Conservation (phyloP, 169 alveolate species). For the Eimeria necatrix region DNA sequence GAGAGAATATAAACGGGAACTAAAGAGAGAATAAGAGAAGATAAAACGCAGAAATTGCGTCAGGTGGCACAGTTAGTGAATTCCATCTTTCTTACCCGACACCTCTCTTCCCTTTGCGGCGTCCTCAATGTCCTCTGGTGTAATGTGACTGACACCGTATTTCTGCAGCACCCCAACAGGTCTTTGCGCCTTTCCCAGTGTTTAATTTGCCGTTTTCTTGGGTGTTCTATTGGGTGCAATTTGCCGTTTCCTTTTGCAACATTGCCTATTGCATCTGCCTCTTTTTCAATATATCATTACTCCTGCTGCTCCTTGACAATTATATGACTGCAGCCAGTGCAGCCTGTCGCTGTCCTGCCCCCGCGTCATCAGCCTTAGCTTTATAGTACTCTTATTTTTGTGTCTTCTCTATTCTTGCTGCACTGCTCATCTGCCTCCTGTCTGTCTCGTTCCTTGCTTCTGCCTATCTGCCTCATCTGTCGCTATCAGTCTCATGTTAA, state of each 20-base stretch:
- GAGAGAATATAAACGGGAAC: neutral
- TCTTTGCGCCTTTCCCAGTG: no score
- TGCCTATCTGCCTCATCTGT: neutral
- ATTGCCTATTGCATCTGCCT: no score
- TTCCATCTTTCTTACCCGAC: neutral
- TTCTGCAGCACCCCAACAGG: conserved; percentile 15
- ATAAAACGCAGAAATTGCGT: no score
- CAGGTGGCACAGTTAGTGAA: no score
- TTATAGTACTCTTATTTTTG: neutral
- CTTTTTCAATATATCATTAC: neutral
- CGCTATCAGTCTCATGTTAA: no score
- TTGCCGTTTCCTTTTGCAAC: no score
- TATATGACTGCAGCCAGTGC: neutral
- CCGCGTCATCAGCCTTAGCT: neutral
- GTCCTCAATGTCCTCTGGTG: neutral
- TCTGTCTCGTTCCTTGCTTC: neutral
- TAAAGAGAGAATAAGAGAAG: neutral
- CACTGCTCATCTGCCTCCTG: neutral
- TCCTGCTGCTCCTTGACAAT: neutral
- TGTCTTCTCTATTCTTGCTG: neutral
- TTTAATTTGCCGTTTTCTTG: no score
- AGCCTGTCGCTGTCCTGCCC: neutral
- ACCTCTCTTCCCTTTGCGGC: conserved; percentile 32
- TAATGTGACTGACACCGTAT: conserved; percentile 11
- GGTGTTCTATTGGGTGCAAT: no score